Conservation (phyloP, 1,284 basidiomycete species). For the Trametes hirsuta region DNA sequence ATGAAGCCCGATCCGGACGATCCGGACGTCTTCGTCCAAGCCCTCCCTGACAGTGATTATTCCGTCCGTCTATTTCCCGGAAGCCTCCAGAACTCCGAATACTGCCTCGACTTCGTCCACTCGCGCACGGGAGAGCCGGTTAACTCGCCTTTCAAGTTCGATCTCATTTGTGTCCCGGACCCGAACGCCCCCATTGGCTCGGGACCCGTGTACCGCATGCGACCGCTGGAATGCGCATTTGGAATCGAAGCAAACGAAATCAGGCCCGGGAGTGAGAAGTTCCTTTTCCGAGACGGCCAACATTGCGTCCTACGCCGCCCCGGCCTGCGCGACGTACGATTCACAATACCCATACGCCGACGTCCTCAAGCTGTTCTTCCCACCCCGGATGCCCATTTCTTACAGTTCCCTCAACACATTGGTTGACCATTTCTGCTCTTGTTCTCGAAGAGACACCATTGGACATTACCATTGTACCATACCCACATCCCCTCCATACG, state of each 20-base stretch:
- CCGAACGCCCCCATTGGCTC: not conserved
- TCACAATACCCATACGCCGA: not conserved
- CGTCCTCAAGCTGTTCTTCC: not conserved
- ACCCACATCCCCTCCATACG: too few relatives aligned
- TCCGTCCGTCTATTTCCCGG: too few relatives aligned
- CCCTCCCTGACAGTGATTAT: too few relatives aligned
- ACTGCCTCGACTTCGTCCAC: not conserved
- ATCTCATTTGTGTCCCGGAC: conserved; percentile 1
- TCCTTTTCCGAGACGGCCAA: not conserved
- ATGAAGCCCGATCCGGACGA: too few relatives aligned
- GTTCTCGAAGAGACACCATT: too few relatives aligned
- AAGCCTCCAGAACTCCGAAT: too few relatives aligned
- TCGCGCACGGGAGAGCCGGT: not conserved
- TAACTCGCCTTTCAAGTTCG: conserved; percentile 4
- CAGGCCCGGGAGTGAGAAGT: not conserved
- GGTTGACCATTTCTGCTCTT: too few relatives aligned
- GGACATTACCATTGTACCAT: too few relatives aligned
- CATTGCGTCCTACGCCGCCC: not conserved
- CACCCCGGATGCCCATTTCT: not conserved
- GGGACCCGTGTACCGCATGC: not conserved
- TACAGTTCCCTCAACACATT: not conserved
- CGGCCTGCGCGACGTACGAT: not conserved
- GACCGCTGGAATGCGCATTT: not conserved
- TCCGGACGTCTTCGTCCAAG: too few relatives aligned
- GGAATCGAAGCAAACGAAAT: not conserved